A percentile compares a stretch with the other conserved stretches of the same genome.
phyloP scores from a whole-genome alignment of 1,284 basidiomycete genomes.

The Heterobasidion parviporum region DNA sequence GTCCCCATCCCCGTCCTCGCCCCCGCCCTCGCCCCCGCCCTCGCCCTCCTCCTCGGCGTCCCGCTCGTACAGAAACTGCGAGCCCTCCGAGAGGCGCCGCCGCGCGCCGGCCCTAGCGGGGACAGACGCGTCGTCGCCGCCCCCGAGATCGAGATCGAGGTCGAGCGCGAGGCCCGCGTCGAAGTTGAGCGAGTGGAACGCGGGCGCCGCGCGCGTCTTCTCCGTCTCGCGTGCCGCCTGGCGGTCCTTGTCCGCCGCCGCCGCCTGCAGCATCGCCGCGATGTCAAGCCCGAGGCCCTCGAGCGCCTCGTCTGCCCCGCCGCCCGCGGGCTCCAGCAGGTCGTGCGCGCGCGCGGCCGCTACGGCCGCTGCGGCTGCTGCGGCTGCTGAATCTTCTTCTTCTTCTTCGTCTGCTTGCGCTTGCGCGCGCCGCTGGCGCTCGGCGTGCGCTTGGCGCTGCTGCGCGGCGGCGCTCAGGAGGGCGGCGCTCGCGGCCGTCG shows the following conservation, averaged over 20 bases:
- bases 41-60: slow-evolving; percentile 15
- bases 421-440: slow-evolving; percentile 19
- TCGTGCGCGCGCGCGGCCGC: background rate
- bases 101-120: slow-evolving; percentile 8
- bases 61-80: slow-evolving; percentile 46
- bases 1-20: slow-evolving; percentile 10
- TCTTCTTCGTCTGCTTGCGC: slow-evolving; percentile 7
- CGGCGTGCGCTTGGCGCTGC: slow-evolving; percentile 40
- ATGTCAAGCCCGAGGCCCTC: slow-evolving; percentile 40
- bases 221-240: slow-evolving; percentile 36
- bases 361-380: background rate
- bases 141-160: slow-evolving; percentile 17
- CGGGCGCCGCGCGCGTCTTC: slow-evolving; percentile 60
- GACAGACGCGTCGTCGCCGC: slow-evolving; percentile 6
- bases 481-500: slow-evolving; percentile 52
- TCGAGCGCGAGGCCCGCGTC: slow-evolving; percentile 22
- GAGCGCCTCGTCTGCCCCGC: background rate
- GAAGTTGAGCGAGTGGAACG: slow-evolving; percentile 62
- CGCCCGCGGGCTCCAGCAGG: background rate
- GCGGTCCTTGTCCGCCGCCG: slow-evolving; percentile 42
- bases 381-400: background rate
- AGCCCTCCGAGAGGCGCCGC: slow-evolving; percentile 31
- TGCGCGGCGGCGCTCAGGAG: slow-evolving; percentile 52
- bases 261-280: slow-evolving; percentile 67
- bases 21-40: slow-evolving; percentile 18